Conservation (phyloP, 176 grass and related monocot genomes). For the Hsuehochloa calcarea region DNA sequence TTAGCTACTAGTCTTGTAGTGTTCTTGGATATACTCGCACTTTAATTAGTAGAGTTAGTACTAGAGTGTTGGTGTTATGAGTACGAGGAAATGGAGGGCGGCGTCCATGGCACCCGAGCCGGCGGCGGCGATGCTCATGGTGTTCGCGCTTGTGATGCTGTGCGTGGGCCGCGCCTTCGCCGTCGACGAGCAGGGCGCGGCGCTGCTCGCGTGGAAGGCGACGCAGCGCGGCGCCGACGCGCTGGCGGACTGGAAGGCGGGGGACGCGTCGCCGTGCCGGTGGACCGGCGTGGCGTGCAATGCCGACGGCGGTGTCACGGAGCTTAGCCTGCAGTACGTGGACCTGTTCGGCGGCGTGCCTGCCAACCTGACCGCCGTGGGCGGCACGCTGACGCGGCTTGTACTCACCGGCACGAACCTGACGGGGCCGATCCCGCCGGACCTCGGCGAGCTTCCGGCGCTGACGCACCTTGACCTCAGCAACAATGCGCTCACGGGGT, state of each 20-base stretch:
- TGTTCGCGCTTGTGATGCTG: conserved; percentile 28
- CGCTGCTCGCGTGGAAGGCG: conserved; percentile 74
- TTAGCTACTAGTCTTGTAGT: conserved; percentile 11
- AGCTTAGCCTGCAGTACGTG: conserved; percentile 50
- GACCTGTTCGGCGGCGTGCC: conserved; percentile 63
- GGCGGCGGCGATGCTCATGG: neutral
- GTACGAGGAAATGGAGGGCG: conserved; percentile 40
- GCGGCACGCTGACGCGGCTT: conserved; percentile 46
- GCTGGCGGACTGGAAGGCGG: conserved; percentile 52
- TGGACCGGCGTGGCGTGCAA: conserved; percentile 74
- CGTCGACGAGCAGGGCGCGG: conserved; percentile 58
- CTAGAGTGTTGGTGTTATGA: conserved; percentile 12
- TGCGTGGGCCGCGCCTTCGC: conserved; percentile 22
- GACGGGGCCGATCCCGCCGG: conserved; percentile 56
- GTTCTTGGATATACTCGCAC: conserved; percentile 38
- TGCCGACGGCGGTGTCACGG: conserved; percentile 38
- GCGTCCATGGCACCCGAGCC: neutral
- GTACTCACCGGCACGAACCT: conserved; percentile 64
- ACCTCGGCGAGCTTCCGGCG: conserved; percentile 40
- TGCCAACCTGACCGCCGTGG: conserved; percentile 43
- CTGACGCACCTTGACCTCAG: conserved; percentile 66
- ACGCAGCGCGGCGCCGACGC: conserved; percentile 10
- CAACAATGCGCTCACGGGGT: conserved; percentile 63
- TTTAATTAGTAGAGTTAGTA: conserved; percentile 10
- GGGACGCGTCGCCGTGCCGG: conserved; percentile 52